Conservation (phyloP, 2,329 filamentous ascomycete genomes). For the Cytospora schulzeri region DNA sequence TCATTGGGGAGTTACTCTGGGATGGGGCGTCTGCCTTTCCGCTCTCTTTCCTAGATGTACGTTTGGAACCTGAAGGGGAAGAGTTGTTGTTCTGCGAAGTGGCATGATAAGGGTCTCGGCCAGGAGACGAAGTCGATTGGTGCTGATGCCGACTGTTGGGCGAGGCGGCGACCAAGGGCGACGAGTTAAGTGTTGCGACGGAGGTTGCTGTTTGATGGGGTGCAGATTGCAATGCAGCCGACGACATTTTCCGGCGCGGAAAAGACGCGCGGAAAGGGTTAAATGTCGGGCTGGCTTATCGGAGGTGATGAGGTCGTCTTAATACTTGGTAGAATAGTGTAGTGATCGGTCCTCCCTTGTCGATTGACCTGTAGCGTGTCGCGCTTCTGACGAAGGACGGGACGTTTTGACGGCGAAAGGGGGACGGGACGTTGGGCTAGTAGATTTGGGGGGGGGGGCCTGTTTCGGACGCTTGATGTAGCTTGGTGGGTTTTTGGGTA, state of each 20-base stretch:
- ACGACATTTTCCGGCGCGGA: conserved; percentile 56
- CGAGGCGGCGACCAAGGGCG: conserved; percentile 50
- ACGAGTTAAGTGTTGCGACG: conserved; percentile 47
- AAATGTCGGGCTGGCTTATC: conserved; percentile 15
- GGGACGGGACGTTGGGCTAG: conserved; percentile 19
- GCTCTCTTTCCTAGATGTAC: conserved; percentile 44
- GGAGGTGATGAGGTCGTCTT: background rate
- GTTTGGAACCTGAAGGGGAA: conserved; percentile 55
- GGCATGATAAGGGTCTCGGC: conserved; percentile 60
- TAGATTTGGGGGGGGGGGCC: background rate
- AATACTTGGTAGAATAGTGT: background rate
- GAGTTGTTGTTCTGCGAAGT: conserved; percentile 48
- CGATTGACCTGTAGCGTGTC: conserved; percentile 14
- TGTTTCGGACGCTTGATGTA: conserved; percentile 18
- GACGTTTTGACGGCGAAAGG: conserved; percentile 8
- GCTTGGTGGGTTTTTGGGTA: conserved; percentile 1
- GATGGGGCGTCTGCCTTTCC: conserved; percentile 28
- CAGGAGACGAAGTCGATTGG: conserved; percentile 45
- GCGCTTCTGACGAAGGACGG: conserved; percentile 1
- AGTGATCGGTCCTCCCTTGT: conserved; percentile 8
- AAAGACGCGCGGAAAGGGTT: conserved; percentile 30
- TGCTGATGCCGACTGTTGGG: conserved; percentile 52
- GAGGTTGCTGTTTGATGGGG: conserved; percentile 54
- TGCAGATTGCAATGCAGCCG: conserved; percentile 62
- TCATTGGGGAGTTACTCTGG: conserved; percentile 47